phyloP scores from a whole-genome alignment of 768 basidiomycete species.

The Hericium rajendrae region DNA sequence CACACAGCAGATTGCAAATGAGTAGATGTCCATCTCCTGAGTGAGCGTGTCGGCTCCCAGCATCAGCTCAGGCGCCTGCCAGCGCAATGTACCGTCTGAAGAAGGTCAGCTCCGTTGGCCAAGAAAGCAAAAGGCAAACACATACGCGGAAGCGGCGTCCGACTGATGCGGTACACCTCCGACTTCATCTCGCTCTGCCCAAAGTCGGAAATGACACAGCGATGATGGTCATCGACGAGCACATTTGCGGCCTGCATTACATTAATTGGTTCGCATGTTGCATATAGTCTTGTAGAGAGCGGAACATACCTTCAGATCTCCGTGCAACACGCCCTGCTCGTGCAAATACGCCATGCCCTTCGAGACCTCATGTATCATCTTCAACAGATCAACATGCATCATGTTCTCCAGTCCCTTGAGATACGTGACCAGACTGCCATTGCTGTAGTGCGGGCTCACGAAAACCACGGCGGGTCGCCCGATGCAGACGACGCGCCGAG shows the following conservation, averaged over 20 bases:
- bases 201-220: conserved; percentile 74
- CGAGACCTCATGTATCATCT: conserved; percentile 65
- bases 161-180: conserved; percentile 56
- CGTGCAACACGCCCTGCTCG: conserved; percentile 56
- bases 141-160: conserved; percentile 26
- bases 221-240: conserved; percentile 56
- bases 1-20: conserved; percentile 56
- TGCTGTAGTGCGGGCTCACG: conserved; percentile 36
- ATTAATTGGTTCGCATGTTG: background rate
- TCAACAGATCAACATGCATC: conserved; percentile 38
- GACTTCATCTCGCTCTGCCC: conserved; percentile 75
- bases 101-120: conserved; percentile 1
- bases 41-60: conserved; percentile 38
- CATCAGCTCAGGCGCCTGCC: conserved; percentile 66
- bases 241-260: conserved; percentile 57
- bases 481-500: conserved; percentile 69
- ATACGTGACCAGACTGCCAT: conserved; percentile 55
- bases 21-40: conserved; percentile 53
- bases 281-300: background rate
- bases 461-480: conserved; percentile 70
- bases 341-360: conserved; percentile 79
- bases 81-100: conserved; percentile 46
- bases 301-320: conserved; percentile 61
- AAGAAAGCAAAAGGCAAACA: conserved; percentile 8
- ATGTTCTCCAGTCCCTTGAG: conserved; percentile 28